Evolutionary conservation across 2,329 filamentous ascomycete species (phyloP).

Genomic region (Aspergillus luchuensis): DNA sequence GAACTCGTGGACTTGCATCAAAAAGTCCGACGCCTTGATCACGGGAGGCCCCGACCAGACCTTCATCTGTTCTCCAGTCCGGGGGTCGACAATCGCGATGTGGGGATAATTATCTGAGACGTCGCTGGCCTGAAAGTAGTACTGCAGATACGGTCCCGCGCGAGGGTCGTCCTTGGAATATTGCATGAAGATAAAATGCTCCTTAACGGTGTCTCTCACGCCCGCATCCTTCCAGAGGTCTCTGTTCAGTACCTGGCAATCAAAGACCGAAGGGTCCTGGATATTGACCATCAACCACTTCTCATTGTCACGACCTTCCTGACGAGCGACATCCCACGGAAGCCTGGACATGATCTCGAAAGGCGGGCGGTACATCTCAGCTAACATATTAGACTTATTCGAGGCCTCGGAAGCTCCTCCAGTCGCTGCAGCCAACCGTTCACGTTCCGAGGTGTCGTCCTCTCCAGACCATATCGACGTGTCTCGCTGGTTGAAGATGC

Average conservation of each 20-base stretch:
- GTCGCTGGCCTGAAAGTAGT: constrained; percentile 82
- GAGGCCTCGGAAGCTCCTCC: constrained; percentile 67
- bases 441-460: constrained; percentile 51
- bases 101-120: constrained; percentile 91
- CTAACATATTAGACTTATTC: constrained; percentile 74
- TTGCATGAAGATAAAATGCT: constrained; percentile 95
- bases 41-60: constrained; percentile 87
- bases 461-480: constrained; percentile 62
- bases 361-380: constrained; percentile 89
- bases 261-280: constrained; percentile 89
- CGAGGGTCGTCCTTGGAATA: constrained; percentile 83
- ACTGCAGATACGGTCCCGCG: constrained; percentile 79
- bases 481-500: constrained; percentile 70
- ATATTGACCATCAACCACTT: constrained; percentile 97
- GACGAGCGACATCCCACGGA: constrained; percentile 80
- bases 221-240: constrained; percentile 91
- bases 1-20: constrained; percentile 91
- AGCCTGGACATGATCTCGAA: constrained; percentile 82
- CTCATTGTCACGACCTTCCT: constrained; percentile 80
- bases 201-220: constrained; percentile 76
- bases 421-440: constrained; percentile 61
- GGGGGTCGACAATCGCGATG: constrained; percentile 91
- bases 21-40: constrained; percentile 74
- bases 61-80: constrained; percentile 96
- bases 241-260: constrained; percentile 89